These are phyloP conservation scores for Phytophthora sojae DNA, from an alignment of 352 stramenopile genomes.

Conservation along the genomic window DNA sequence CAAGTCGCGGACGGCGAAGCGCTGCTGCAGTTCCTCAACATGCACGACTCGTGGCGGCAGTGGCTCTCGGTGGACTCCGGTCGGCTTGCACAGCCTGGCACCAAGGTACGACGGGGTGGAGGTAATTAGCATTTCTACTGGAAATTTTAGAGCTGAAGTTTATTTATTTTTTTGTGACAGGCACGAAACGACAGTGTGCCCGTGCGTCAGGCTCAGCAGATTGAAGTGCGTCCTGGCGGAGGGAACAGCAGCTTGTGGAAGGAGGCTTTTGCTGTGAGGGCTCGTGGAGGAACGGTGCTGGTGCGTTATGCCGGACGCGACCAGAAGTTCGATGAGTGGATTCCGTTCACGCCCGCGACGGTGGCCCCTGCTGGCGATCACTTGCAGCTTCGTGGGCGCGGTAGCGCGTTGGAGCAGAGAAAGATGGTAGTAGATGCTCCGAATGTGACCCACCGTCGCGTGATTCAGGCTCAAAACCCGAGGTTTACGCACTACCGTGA, in stretches of 20 bases:
- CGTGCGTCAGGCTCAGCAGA: slow-evolving; percentile 69
- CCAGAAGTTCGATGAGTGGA: slow-evolving; percentile 78
- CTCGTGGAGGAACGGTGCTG: slow-evolving; percentile 50
- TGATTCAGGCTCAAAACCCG: slow-evolving; percentile 80
- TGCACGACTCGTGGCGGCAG: slow-evolving; percentile 79
- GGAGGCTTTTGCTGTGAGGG: slow-evolving; percentile 65
- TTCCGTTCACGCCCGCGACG: slow-evolving; percentile 64
- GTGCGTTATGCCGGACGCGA: slow-evolving; percentile 76
- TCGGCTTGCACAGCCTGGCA: slow-evolving; percentile 59
- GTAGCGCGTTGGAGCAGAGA: slow-evolving; percentile 41
- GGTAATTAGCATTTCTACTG: neutral
- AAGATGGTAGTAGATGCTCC: slow-evolving; percentile 59
- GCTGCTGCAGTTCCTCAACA: slow-evolving; percentile 81
- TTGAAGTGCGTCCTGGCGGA: slow-evolving; percentile 67
- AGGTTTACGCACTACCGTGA: slow-evolving; percentile 78
- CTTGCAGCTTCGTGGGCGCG: slow-evolving; percentile 42
- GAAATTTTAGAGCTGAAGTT: neutral
- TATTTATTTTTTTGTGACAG: slow-evolving; percentile 28
- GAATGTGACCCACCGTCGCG: slow-evolving; percentile 47
- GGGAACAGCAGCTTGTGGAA: slow-evolving; percentile 62
- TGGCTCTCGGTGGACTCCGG: slow-evolving; percentile 75
- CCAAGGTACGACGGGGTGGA: slow-evolving; percentile 48
- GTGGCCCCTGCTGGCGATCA: slow-evolving; percentile 72
- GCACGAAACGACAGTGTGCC: slow-evolving; percentile 63
- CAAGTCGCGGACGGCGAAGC: slow-evolving; percentile 70